phyloP scores from a whole-genome alignment of 352 stramenopile genomes.

The Phytophthora sansomeana region DNA sequence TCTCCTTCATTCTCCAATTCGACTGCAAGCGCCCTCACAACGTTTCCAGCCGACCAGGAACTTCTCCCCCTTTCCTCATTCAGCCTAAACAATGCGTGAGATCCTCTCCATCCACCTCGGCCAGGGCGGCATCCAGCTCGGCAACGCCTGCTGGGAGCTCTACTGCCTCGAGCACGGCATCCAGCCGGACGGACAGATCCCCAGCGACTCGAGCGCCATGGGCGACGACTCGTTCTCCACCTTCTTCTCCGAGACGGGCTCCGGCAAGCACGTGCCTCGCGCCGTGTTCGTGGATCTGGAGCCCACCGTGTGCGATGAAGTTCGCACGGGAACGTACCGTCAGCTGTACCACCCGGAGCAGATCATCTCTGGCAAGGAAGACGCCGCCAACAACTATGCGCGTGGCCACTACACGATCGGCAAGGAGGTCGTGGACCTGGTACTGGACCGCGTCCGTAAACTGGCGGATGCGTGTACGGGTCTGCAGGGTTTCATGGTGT shows the following conservation, averaged over 20 bases:
- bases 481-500: conserved; percentile 98
- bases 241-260: no score
- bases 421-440: no score
- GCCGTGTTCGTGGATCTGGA: no score
- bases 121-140: conserved; percentile 90
- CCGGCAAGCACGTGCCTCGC: no score
- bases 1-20: conserved; percentile 37
- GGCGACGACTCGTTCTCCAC: no score
- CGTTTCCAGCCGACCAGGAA: conserved; percentile 36
- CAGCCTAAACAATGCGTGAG: conserved; percentile 79
- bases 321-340: conserved; percentile 96
- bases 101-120: conserved; percentile 97
- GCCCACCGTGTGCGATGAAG: no score
- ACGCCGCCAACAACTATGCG: conserved; percentile 94
- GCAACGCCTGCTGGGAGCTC: conserved; percentile 95
- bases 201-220: no score
- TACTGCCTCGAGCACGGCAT: conserved; percentile 95
- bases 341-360: conserved; percentile 99
- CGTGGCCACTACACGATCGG: no score
- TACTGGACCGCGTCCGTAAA: no score
- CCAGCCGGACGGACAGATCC: conserved; percentile 91
- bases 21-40: conserved; percentile 43
- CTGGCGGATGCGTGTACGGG: no score
- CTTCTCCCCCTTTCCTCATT: background rate
- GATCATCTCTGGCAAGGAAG: conserved; percentile 99